phyloP scores from a whole-genome alignment of 2,329 filamentous ascomycete species.

The Colletotrichum liriopes region DNA sequence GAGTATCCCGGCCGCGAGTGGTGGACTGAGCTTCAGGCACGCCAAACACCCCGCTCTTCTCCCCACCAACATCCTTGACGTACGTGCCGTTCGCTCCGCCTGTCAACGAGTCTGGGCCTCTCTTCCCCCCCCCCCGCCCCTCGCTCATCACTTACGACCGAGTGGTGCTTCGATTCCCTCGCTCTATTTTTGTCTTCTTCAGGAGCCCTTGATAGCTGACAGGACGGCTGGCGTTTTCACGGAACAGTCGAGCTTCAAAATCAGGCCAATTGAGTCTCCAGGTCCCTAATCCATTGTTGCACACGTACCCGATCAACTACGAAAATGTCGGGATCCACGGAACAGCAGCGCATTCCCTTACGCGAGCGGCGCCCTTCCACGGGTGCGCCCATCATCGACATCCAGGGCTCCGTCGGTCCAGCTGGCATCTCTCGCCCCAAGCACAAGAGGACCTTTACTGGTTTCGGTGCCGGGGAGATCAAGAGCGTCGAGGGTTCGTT shows the following conservation, averaged over 20 bases:
- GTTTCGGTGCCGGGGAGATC: conserved; percentile 91
- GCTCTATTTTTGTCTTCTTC: background rate
- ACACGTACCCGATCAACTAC: conserved; percentile 38
- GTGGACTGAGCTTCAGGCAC: conserved; percentile 42
- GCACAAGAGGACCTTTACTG: conserved; percentile 97
- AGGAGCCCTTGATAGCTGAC: conserved; percentile 7
- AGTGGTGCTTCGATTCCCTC: conserved; percentile 22
- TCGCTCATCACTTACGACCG: conserved; percentile 8
- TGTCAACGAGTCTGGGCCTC: conserved; percentile 36
- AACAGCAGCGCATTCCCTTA: conserved; percentile 58
- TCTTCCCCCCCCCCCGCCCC: conserved; percentile 7
- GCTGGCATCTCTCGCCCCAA: conserved; percentile 90
- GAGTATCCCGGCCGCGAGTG: conserved; percentile 27
- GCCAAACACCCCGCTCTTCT: conserved; percentile 35
- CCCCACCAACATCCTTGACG: conserved; percentile 39
- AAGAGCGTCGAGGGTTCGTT: conserved; percentile 88
- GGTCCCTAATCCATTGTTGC: background rate
- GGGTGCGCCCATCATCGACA: conserved; percentile 87
- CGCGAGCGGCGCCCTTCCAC: conserved; percentile 87
- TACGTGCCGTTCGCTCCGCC: conserved; percentile 32
- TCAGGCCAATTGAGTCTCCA: conserved; percentile 23
- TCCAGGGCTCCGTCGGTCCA: conserved; percentile 88
- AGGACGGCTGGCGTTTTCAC: background rate
- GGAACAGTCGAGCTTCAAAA: conserved; percentile 2
- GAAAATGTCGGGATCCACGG: conserved; percentile 51